Conservation (phyloP, 1,284 basidiomycete species). For the Rhizopogon hawkerae region DNA sequence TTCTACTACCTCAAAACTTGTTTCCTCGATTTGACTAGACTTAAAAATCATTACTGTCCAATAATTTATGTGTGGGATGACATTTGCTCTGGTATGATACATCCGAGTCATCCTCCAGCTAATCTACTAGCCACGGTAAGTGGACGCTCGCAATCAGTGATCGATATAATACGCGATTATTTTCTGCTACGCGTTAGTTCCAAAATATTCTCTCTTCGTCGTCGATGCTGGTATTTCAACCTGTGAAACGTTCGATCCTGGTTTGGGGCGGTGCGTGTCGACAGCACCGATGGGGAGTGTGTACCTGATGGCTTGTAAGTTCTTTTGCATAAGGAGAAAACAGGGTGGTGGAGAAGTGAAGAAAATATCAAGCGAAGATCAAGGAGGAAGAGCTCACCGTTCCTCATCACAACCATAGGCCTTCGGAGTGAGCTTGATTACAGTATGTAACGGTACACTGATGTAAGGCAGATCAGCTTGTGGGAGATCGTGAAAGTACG, state of each 20-base stretch:
- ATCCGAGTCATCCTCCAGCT: not conserved
- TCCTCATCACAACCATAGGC: conserved; percentile 99
- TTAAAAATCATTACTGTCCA: too few species aligned
- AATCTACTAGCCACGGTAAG: not conserved
- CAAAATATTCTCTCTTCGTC: conserved; percentile 25
- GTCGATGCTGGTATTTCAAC: conserved; percentile 12
- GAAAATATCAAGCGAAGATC: not conserved
- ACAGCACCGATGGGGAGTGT: conserved; percentile 85
- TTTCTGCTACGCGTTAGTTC: conserved; percentile 14
- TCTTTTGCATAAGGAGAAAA: conserved; percentile 6
- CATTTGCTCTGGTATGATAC: not conserved
- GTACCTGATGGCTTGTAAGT: conserved; percentile 40
- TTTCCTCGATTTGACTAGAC: too few species aligned
- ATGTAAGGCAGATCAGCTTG: conserved; percentile 97
- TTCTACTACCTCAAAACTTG: too few species aligned
- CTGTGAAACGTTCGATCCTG: conserved; percentile 33
- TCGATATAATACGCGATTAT: not conserved
- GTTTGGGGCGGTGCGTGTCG: conserved; percentile 91
- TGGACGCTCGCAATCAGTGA: not conserved
- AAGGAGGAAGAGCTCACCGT: conserved; percentile 39
- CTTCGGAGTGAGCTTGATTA: conserved; percentile 96
- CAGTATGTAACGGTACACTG: conserved; percentile 93
- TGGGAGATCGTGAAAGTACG: conserved; percentile 88
- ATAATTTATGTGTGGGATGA: not conserved
- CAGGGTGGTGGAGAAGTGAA: not conserved